Base-by-base conservation (phyloP, 257 asterid genomes). In the Nicotiana tabacum region DNA sequence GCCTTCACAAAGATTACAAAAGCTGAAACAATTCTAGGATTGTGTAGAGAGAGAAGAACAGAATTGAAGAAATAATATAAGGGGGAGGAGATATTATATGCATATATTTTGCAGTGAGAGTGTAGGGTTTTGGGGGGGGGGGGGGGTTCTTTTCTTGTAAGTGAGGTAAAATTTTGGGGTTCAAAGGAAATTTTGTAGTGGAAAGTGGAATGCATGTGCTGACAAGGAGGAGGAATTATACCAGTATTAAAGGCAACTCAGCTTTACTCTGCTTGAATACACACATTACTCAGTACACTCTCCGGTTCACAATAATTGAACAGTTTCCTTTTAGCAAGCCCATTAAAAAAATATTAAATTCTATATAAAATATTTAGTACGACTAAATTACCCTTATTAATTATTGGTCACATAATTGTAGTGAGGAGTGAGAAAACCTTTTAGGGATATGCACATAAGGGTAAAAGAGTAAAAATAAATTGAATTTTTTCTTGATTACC, bases 151-250 rank as follows among this genome's bases (percentile, higher is more conserved):
- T 85, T 91, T 91, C 81, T 93, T 92, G 91, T 94, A 32, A 87
- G 85, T 83, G 89, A 90, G 95, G 81, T 87, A 92, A 91, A 80
- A 29, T 55, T 85, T 82, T 86, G 93, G 92, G 90, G 89, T 90
- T 86, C 83, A 88, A 81, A 86, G 66, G 35, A 83, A 84, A 74
- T 85, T 77, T 78, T 76, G 87, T 57, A 82, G 92, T 85, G 86
- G 93, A 91, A 93, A 93, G 97, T 92, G 97, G 98, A 89, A 87
- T 89, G 95, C 97, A 91, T 90, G 95, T 90, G 94, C 61, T 91
- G 94, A 89, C 90, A 69, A 88, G 92, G 91, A 88, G 85, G 90
- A 87, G 56, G 92, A 90, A 84, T 77, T 83, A 91, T 89, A 90
- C 66, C 91, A 86, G 88, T 76, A 85, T 81, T 92, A 90, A 92